Evolutionary conservation across 176 grass and related monocot species (phyloP).

Genomic region (Echinochloa phyllopogon): DNA sequence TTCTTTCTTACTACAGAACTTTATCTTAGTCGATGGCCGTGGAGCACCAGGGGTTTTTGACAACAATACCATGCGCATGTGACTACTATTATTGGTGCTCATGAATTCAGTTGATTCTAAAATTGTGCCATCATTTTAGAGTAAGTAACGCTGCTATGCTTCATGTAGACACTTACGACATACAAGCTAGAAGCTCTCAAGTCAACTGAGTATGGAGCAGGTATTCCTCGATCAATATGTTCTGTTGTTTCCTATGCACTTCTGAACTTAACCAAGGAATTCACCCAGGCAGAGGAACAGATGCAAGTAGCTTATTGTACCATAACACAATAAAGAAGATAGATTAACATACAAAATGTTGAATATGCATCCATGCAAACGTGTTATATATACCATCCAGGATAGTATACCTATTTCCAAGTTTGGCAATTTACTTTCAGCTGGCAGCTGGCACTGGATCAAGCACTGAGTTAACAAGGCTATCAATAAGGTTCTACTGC

Average conservation of each 20-base stretch:
- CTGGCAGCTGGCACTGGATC: conserved; percentile 21
- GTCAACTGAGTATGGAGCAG: not conserved
- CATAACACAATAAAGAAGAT: conserved; percentile 7
- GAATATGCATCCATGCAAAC: not conserved
- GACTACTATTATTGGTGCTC: not conserved
- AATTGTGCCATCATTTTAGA: not conserved
- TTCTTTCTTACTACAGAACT: not conserved
- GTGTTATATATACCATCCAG: conserved; percentile 1
- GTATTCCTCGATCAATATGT: not conserved
- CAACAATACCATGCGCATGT: not conserved
- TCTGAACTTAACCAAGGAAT: conserved; percentile 10
- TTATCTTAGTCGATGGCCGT: not conserved
- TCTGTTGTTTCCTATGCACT: not conserved
- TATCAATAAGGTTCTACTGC: conserved; percentile 27
- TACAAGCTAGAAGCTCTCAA: not conserved
- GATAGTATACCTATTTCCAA: conserved; percentile 60
- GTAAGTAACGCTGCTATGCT: not conserved
- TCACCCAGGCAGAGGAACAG: conserved; percentile 1
- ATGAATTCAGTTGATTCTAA: conserved; percentile 25
- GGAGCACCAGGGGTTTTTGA: not conserved
- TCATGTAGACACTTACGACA: not conserved
- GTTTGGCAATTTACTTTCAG: conserved; percentile 48
- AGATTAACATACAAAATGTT: not conserved
- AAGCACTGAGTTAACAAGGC: conserved; percentile 28
- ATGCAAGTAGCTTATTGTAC: conserved; percentile 13